Evolutionary conservation across 2,329 filamentous ascomycete species (phyloP).

Genomic region (Herpotrichia juniperi): DNA sequence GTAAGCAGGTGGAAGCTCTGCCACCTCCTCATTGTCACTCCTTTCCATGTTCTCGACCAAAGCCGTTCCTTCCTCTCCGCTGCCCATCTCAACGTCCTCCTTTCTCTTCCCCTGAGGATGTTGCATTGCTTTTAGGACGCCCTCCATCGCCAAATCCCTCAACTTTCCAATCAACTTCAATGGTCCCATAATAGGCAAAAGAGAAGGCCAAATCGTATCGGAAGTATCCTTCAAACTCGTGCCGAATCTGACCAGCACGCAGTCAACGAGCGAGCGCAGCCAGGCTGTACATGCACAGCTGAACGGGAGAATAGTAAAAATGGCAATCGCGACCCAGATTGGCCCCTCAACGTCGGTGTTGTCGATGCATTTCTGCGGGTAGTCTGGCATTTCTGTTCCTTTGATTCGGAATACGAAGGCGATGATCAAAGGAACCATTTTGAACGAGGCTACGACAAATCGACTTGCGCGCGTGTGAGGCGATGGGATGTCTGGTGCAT

Average conservation of each 20-base stretch:
- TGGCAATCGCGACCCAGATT: slow-evolving; percentile 13
- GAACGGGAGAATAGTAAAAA: slow-evolving; percentile 22
- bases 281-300: slow-evolving; percentile 15
- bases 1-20: slow-evolving; percentile 2
- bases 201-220: slow-evolving; percentile 13
- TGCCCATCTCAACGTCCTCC: slow-evolving; percentile 18
- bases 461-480: slow-evolving; percentile 16
- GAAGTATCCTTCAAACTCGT: no score
- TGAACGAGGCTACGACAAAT: slow-evolving; percentile 14
- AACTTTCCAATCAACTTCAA: slow-evolving; percentile 3
- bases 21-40: slow-evolving; percentile 8
- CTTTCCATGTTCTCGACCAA: slow-evolving; percentile 17
- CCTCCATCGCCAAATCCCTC: background rate
- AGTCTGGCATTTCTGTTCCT: slow-evolving; percentile 2
- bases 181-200: slow-evolving; percentile 10
- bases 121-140: slow-evolving; percentile 17
- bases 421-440: slow-evolving; percentile 9
- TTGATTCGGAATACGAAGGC: slow-evolving; percentile 19
- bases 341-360: slow-evolving; percentile 1
- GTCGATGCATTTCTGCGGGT: background rate
- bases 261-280: slow-evolving; percentile 16
- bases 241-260: slow-evolving; percentile 16
- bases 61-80: slow-evolving; percentile 14
- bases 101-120: slow-evolving; percentile 2
- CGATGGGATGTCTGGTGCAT: background rate